These are phyloP conservation scores for Herpetomonas samuelpessoai DNA, from an alignment of 208 protist genomes.

Conservation along the genomic window DNA sequence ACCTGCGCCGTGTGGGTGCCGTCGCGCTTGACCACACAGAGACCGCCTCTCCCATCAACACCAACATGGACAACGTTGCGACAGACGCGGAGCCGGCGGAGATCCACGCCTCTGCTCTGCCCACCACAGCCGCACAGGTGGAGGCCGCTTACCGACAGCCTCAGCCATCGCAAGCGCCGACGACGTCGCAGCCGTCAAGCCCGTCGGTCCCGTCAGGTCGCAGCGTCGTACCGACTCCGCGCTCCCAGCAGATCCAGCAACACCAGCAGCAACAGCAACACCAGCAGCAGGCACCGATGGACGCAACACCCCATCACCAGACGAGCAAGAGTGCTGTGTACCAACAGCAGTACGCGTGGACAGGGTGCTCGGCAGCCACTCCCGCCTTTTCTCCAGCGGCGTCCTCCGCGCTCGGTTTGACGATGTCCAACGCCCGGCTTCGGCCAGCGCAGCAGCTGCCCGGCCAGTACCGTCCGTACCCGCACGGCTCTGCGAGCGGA, in stretches of 20 bases:
- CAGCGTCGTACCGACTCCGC: background rate
- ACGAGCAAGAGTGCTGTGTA: background rate
- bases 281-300: background rate
- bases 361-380: background rate
- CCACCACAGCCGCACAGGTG: no score
- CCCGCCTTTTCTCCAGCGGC: background rate
- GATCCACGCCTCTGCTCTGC: no score
- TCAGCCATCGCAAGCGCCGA: no score
- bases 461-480: background rate
- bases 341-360: background rate
- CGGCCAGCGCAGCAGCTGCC: background rate
- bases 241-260: background rate
- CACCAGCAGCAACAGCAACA: background rate
- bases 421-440: no score
- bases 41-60: conserved; percentile 3
- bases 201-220: background rate
- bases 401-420: background rate
- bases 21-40: background rate
- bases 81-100: background rate
- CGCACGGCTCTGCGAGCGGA: no score
- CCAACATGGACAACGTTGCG: background rate
- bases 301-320: background rate
- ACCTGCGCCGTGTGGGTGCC: background rate
- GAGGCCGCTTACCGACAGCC: no score
- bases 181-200: no score